phyloP scores from a whole-genome alignment of 805 yeast genomes.

The Candida sonorensis region DNA sequence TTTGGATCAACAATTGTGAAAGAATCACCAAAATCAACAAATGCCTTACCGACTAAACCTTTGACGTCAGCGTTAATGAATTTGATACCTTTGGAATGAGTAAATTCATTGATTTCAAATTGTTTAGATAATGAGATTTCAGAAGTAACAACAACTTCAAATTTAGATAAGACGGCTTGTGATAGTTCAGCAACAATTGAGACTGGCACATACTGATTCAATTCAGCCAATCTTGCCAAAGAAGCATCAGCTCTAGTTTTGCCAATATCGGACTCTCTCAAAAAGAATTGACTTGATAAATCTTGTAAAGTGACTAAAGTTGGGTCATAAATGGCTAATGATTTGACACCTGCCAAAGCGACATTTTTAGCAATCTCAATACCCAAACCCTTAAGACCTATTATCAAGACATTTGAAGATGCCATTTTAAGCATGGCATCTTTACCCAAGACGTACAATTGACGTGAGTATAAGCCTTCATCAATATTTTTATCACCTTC shows the following conservation, averaged over 20 bases:
- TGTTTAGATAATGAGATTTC: constrained; percentile 67
- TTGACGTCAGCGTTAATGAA: constrained; percentile 76
- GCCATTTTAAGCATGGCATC: constrained; percentile 99
- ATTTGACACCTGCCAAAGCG: constrained; percentile 95
- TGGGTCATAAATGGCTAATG: constrained; percentile 81
- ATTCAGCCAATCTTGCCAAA: constrained; percentile 63
- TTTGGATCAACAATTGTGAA: constrained; percentile 78
- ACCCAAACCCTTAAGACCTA: constrained; percentile 91
- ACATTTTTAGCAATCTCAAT: constrained; percentile 95
- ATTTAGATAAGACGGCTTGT: constrained; percentile 46
- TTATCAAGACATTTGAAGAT: constrained; percentile 80
- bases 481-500: constrained; percentile 52
- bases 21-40: constrained; percentile 82
- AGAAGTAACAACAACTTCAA: constrained; percentile 82
- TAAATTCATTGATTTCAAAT: constrained; percentile 62
- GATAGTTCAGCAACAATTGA: constrained; percentile 52
- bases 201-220: constrained; percentile 88
- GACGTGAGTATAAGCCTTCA: constrained; percentile 93
- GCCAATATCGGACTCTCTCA: constrained; percentile 68
- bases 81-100: constrained; percentile 68
- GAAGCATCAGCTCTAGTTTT: constrained; percentile 67
- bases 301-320: constrained; percentile 58
- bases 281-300: constrained; percentile 84
- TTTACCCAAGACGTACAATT: constrained; percentile 90
- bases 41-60: constrained; percentile 84